Conservation (phyloP, 441 rosid genomes). For the Sinapis alba region DNA sequence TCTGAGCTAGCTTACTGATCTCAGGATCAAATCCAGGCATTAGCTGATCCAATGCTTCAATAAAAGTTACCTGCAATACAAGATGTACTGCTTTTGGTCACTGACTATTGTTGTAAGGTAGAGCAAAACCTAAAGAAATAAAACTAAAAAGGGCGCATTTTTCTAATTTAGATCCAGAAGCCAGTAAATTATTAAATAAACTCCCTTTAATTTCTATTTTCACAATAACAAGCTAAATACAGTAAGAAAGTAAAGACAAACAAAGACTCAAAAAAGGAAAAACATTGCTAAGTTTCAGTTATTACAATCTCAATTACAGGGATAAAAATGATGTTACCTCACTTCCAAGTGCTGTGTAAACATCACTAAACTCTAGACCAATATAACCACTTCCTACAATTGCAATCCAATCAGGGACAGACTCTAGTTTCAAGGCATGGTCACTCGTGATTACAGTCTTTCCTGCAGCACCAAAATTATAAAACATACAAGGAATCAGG, state of each 20-base stretch:
- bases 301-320: background rate
- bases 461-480: slow-evolving; percentile 54
- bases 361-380: slow-evolving; percentile 99
- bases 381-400: slow-evolving; percentile 98
- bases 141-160: slow-evolving; percentile 10
- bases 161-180: background rate
- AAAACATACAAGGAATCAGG: slow-evolving; percentile 21
- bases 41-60: slow-evolving; percentile 96
- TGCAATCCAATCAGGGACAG: slow-evolving; percentile 96
- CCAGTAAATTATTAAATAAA: too few species aligned
- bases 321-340: slow-evolving; percentile 56
- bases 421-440: slow-evolving; percentile 95
- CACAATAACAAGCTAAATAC: too few species aligned
- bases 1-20: slow-evolving; percentile 92
- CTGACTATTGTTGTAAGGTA: slow-evolving; percentile 6
- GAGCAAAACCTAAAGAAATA: background rate
- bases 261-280: background rate
- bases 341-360: slow-evolving; percentile 97
- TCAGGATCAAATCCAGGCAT: slow-evolving; percentile 99
- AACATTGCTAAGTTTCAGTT: background rate
- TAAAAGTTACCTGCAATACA: slow-evolving; percentile 73
- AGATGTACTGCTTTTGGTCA: slow-evolving; percentile 14
- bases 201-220: too few species aligned
- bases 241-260: background rate
- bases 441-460: slow-evolving; percentile 98